Base-by-base conservation (phyloP, 805 yeast genomes). In the Metschnikowia gelsemii region DNA sequence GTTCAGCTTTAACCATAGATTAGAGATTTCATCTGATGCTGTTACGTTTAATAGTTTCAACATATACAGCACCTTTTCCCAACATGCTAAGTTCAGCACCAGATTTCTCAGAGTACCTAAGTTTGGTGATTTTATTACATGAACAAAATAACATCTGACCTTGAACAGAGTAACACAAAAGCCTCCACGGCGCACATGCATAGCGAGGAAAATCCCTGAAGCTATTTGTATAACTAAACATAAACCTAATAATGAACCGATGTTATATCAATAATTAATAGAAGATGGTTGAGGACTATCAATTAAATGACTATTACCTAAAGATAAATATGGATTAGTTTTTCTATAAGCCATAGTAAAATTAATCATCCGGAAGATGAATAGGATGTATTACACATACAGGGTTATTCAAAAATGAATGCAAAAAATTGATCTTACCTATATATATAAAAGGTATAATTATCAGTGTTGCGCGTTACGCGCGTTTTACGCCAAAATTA, bases 201-300 rank as follows among this genome's bases (percentile, higher is more conserved):
- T 29, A 9, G 32, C 32, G 5, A 29, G 32, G 32, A 29, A 29
- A 29, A 29, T 29, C 13, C 32, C 32, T 29, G 32, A 29, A 29
- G 32, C 32, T 29, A 29, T 29, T 29, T 29, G 32, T 29, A 29
- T 29, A 16, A 29, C 32, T 29, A 29, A 17, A 14, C 32, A 29
- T 29, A 29, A 29, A 14, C 32, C 32, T 29, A 29, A 29, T 29
- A 29, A 29, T 29, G 32, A 29, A 29, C 32, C 32, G 5, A 29
- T 6, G 14, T 29, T 29, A 14, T 29, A 29, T 29, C 32, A 29
- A 14, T 29, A 29, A 12, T 29, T 29, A 29, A 29, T 29, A 29
- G 32, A 29, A 16, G 32, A 29, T 29, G 32, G 32, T 29, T 29
- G 32, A 14, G 32, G 32, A 14, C 32, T 29, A 29, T 29, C 32